Percentiles rank a stretch among this genome's conserved stretches.
These are phyloP conservation scores for Paramecium sexaurelia DNA, from an alignment of 73 alveolate species.

Conservation along the genomic window DNA sequence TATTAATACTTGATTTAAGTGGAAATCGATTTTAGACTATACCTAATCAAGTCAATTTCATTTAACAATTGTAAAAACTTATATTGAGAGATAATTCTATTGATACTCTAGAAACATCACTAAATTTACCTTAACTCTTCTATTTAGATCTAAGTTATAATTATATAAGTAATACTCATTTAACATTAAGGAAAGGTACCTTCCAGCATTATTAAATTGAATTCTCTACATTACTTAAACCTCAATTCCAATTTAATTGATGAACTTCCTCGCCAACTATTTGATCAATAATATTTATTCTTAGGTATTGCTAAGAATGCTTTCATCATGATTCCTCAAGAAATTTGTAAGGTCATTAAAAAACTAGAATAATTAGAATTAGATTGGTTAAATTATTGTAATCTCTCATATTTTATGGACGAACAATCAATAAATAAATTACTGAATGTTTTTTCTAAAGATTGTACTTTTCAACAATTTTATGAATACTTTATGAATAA, in stretches of 20 bases:
- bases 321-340: not conserved
- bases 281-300: not conserved
- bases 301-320: not conserved
- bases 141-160: not conserved
- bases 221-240: not conserved
- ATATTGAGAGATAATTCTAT: not conserved
- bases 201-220: not conserved
- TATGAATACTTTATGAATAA: not conserved
- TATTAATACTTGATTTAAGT: not conserved
- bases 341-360: not conserved
- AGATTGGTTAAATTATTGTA: constrained; percentile 1
- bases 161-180: not conserved
- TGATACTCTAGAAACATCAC: not conserved
- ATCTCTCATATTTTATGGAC: not conserved
- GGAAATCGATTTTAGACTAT: not conserved
- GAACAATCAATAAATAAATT: not conserved
- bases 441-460: not conserved
- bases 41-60: not conserved
- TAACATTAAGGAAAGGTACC: constrained; percentile 16
- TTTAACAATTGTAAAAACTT: not conserved
- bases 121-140: not conserved
- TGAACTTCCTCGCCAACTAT: not conserved
- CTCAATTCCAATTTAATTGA: not conserved
- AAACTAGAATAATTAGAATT: not conserved
- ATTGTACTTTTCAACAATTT: not conserved